A percentile compares a stretch with the other conserved stretches of the same genome.
These are phyloP conservation scores for Beauveria caledonica DNA, from an alignment of 2,329 filamentous ascomycete species.

Conservation along the genomic window DNA sequence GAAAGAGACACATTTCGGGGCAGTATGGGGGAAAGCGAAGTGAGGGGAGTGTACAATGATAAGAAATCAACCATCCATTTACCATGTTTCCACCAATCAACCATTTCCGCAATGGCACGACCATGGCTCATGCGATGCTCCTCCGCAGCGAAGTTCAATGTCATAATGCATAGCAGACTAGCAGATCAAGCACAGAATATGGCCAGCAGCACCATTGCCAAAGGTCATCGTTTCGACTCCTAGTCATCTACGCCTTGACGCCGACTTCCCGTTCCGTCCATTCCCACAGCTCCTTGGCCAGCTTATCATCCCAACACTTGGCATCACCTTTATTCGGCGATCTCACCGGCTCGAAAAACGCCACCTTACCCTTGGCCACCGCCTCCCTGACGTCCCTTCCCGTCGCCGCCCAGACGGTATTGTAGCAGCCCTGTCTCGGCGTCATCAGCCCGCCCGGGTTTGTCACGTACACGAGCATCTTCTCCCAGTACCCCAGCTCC, in stretches of 20 bases:
- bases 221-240: not conserved
- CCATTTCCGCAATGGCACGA: not conserved
- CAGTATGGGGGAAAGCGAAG: not conserved
- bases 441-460: constrained; percentile 17
- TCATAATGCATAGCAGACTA: not conserved
- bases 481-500: constrained; percentile 17
- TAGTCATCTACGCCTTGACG: not conserved
- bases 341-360: constrained; percentile 23
- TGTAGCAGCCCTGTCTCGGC: constrained; percentile 22
- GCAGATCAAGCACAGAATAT: not conserved
- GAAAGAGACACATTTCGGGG: not conserved
- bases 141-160: not conserved
- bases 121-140: not conserved
- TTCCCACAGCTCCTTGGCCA: constrained; percentile 29
- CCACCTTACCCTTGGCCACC: constrained; percentile 15
- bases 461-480: constrained; percentile 19
- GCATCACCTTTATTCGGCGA: constrained; percentile 16
- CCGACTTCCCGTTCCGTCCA: constrained; percentile 26
- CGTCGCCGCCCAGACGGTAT: constrained; percentile 25
- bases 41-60: not conserved
- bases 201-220: not conserved
- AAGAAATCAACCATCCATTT: constrained; percentile 4
- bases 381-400: constrained; percentile 14
- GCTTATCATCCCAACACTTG: constrained; percentile 19
- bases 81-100: not conserved